Percentiles rank a stretch among this genome's conserved stretches.
Evolutionary conservation across 495 filamentous ascomycete genomes (phyloP).

Genomic region (Aspergillus cavernicola): DNA sequence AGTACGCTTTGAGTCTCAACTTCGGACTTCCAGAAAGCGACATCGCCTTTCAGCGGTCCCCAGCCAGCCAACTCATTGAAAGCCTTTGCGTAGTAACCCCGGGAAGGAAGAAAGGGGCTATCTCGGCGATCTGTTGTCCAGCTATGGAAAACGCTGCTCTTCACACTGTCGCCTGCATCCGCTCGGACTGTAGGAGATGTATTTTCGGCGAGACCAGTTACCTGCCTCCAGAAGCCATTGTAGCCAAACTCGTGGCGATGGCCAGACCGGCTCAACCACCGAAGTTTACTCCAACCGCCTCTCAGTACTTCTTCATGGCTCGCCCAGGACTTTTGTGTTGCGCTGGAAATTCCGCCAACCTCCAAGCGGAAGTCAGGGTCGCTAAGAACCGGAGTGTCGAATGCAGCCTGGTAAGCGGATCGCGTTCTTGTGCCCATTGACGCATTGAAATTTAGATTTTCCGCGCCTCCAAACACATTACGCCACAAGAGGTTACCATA

Average conservation of each 20-base stretch:
- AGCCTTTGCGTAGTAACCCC: conserved; percentile 73
- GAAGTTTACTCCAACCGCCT: conserved; percentile 70
- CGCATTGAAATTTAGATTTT: conserved; percentile 80
- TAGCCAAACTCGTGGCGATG: conserved; percentile 75
- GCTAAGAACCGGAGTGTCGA: conserved; percentile 73
- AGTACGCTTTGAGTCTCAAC: conserved; percentile 71
- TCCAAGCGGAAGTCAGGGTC: conserved; percentile 76
- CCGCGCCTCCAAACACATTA: conserved; percentile 93
- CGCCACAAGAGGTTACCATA: conserved; percentile 79
- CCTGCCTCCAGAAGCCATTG: conserved; percentile 78
- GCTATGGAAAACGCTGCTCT: conserved; percentile 77
- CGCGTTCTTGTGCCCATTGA: conserved; percentile 84
- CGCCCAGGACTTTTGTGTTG: conserved; percentile 83
- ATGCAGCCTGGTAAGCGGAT: conserved; percentile 79
- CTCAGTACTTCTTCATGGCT: conserved; percentile 89
- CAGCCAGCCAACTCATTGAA: conserved; percentile 80
- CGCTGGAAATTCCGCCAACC: conserved; percentile 71
- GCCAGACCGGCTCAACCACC: conserved; percentile 59
- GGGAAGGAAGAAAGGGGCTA: conserved; percentile 73
- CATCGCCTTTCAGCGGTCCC: conserved; percentile 81
- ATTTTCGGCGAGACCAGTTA: conserved; percentile 68
- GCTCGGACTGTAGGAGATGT: conserved; percentile 76
- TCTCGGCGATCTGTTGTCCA: conserved; percentile 78
- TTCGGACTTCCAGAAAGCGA: conserved; percentile 85
- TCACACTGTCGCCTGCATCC: conserved; percentile 88